Base-by-base conservation (phyloP, 164 flowering plant genomes). In the Nymphaea thermarum region DNA sequence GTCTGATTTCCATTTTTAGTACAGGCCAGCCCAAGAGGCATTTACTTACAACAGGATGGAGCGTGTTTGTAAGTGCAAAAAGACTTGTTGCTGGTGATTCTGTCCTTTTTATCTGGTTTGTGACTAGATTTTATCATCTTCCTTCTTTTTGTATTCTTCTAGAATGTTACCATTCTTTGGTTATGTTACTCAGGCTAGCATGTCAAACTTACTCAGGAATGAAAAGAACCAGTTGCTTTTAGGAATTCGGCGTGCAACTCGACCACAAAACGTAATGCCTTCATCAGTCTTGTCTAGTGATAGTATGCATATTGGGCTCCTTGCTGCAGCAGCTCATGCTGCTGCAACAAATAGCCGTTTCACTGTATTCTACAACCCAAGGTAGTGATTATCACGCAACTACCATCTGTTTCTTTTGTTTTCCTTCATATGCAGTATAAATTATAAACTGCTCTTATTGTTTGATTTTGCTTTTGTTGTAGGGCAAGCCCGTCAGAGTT, bases 261-360 rank as follows among this genome's bases (percentile, higher is more conserved):
- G 98, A 45, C 90, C 95, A 17, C 98, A 90, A 78, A 85, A 93
- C 55, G 88, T 89, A 43, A 89, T 88, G 92, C 96, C 98, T 60
- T 92, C 98, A 43, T 92, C 98, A 2, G 98, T 92, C 76, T 76
- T 92, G 73, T 92, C 98, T 16, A 87, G 96, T 71, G 98, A 92
- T 70, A 92, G 98, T 71, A 92, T 92, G 98, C 98, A 92, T 75
- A 75, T 90, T 64, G 98, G 98, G 44, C 93, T 92, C 68, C 95
- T 92, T 70, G 98, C 98, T 66, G 96, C 98, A 42, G 98, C 98
- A 63, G 98, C 98, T 72, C 98, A 91, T 83, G 98, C 98, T 62
- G 96, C 98, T 72, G 84, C 93, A 17, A 90, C 96, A 53, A 85
- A 84, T 74, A 92, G 98, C 72, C 95, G 91, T 57, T 92, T 90